Conservation (phyloP, 2,329 filamentous ascomycete species). For the Aspergillus glaucus region DNA sequence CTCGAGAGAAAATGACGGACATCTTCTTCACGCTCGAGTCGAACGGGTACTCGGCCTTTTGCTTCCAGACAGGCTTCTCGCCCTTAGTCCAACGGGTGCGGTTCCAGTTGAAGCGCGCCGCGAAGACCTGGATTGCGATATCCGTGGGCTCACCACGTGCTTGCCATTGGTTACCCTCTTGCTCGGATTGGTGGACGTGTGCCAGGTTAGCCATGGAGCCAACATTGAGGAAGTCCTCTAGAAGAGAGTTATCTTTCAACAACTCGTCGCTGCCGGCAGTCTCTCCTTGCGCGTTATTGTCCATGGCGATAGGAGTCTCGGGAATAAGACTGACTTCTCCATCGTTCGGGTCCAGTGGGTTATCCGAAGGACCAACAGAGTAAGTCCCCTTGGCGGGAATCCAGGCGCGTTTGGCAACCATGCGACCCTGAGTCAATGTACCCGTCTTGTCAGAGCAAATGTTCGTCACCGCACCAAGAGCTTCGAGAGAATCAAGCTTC, state of each 20-base stretch:
- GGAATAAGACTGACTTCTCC: constrained; percentile 42
- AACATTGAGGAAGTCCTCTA: constrained; percentile 56
- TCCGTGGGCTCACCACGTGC: constrained; percentile 64
- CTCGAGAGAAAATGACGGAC: constrained; percentile 59
- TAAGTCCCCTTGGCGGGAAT: constrained; percentile 54
- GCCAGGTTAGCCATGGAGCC: constrained; percentile 62
- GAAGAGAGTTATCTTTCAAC: constrained; percentile 40
- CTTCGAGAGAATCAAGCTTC: constrained; percentile 52
- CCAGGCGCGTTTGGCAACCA: constrained; percentile 57
- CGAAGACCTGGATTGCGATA: constrained; percentile 69
- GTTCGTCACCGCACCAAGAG: constrained; percentile 56
- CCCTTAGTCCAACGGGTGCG: constrained; percentile 47
- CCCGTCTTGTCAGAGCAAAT: constrained; percentile 55
- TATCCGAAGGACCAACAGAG: constrained; percentile 49
- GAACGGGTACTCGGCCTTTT: constrained; percentile 65
- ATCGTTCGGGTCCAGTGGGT: constrained; percentile 52
- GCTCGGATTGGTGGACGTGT: constrained; percentile 51
- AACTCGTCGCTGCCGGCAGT: constrained; percentile 28
- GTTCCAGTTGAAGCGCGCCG: constrained; percentile 61
- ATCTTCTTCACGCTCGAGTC: constrained; percentile 71
- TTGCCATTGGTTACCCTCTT: constrained; percentile 47
- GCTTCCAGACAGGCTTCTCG: constrained; percentile 47
- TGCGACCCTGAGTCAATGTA: constrained; percentile 58
- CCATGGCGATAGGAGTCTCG: constrained; percentile 23
- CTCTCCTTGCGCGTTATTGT: constrained; percentile 19